These are phyloP conservation scores for Arachis hypogaea DNA, from an alignment of 306 rosid genomes.

Conservation along the genomic window DNA sequence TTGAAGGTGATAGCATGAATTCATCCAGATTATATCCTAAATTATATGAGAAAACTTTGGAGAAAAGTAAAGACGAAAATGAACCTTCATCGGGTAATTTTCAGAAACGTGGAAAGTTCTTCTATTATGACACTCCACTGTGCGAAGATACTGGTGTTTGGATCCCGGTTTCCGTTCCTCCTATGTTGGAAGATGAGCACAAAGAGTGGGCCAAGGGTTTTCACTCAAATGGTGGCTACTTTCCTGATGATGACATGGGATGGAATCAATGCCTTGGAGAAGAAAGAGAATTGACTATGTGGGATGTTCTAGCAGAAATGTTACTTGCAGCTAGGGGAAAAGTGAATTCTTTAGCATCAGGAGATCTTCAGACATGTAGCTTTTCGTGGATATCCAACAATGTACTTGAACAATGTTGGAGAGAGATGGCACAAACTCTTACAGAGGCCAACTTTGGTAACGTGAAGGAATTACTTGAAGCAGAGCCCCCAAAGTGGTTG, in stretches of 20 bases:
- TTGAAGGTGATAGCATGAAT: slow-evolving; percentile 29
- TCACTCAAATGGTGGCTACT: slow-evolving; percentile 72
- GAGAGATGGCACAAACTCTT: slow-evolving; percentile 89
- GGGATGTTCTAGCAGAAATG: slow-evolving; percentile 96
- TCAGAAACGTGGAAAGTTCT: slow-evolving; percentile 61
- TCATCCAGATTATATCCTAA: slow-evolving; percentile 45
- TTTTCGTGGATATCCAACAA: slow-evolving; percentile 69
- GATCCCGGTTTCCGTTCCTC: slow-evolving; percentile 99
- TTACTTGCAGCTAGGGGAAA: slow-evolving; percentile 83
- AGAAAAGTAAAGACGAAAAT: slow-evolving; percentile 39
- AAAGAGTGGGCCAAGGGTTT: slow-evolving; percentile 75
- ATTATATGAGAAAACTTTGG: slow-evolving; percentile 36
- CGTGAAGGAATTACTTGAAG: slow-evolving; percentile 72
- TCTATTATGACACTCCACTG: slow-evolving; percentile 73
- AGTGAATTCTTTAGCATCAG: slow-evolving; percentile 70
- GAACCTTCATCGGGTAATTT: slow-evolving; percentile 40
- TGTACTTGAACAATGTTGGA: slow-evolving; percentile 91
- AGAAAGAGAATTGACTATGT: slow-evolving; percentile 92
- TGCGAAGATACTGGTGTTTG: slow-evolving; percentile 90
- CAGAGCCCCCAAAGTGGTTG: slow-evolving; percentile 96
- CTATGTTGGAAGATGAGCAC: slow-evolving; percentile 82
- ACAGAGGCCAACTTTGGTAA: slow-evolving; percentile 72
- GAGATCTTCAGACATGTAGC: slow-evolving; percentile 48
- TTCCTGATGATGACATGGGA: slow-evolving; percentile 87
- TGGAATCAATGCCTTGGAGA: slow-evolving; percentile 74